Evolutionary conservation across 2,329 filamentous ascomycete genomes (phyloP).

Genomic region (Botryosphaeria agaves): DNA sequence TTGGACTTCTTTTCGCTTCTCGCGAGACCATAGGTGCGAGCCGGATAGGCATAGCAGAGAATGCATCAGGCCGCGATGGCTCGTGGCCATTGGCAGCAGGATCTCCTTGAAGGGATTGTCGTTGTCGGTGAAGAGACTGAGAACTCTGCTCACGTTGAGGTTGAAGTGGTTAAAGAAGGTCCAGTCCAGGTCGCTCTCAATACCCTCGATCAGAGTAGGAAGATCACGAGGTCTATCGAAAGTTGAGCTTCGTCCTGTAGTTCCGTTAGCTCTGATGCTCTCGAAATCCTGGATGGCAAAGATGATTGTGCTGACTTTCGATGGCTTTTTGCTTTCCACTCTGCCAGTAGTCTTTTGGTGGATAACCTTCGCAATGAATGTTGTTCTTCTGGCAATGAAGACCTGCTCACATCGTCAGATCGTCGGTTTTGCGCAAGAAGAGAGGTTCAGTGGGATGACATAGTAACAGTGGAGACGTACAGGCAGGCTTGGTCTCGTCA

Average conservation of each 20-base stretch:
- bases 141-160: conserved; percentile 57
- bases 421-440: too few relatives aligned
- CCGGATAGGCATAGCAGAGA: conserved; percentile 72
- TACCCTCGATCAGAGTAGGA: conserved; percentile 53
- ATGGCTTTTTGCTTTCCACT: conserved; percentile 63
- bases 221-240: conserved; percentile 26
- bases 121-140: conserved; percentile 66
- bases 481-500: conserved; percentile 29
- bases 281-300: neutral
- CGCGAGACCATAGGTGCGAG: conserved; percentile 47
- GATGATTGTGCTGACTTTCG: conserved; percentile 28
- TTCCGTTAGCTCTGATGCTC: conserved; percentile 1
- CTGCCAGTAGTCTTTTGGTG: conserved; percentile 73
- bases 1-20: conserved; percentile 32
- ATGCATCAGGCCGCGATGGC: conserved; percentile 75
- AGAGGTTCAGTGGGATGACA: too few relatives aligned
- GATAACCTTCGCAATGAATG: conserved; percentile 79
- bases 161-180: conserved; percentile 75
- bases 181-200: conserved; percentile 65
- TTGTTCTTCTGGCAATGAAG: conserved; percentile 89
- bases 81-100: conserved; percentile 62
- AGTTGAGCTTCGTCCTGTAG: conserved; percentile 6
- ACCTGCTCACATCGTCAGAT: conserved; percentile 30
- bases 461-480: conserved; percentile 12
- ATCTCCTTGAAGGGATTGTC: conserved; percentile 78